Percentiles rank a stretch among this genome's conserved stretches.
These are phyloP conservation scores for Eucalyptus sideroxylon DNA, from an alignment of 345 rosid species.

Conservation along the genomic window DNA sequence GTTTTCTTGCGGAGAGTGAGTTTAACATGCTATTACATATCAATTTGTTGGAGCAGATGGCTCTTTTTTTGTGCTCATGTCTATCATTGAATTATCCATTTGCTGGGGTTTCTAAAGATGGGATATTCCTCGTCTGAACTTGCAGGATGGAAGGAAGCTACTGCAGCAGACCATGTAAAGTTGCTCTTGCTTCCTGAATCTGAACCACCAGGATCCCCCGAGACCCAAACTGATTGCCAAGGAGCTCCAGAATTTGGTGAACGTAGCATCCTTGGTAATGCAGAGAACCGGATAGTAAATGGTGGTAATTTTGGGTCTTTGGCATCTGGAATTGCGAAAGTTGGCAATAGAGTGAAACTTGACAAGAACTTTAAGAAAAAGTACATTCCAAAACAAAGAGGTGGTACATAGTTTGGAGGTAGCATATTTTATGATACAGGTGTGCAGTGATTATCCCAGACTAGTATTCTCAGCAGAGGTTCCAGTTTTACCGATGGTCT, in stretches of 20 bases:
- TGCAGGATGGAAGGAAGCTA: conserved; percentile 90
- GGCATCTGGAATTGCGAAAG: conserved; percentile 6
- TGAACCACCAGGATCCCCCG: conserved; percentile 8
- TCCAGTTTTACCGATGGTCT: conserved; percentile 59
- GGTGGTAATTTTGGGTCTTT: conserved; percentile 1
- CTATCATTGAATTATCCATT: background rate
- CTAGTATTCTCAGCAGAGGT: conserved; percentile 40
- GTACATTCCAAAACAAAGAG: conserved; percentile 68
- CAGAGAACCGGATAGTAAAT: conserved; percentile 2
- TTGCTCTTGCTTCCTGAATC: conserved; percentile 39
- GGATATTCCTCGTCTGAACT: background rate
- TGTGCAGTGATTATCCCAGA: conserved; percentile 25
- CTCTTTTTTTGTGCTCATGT: background rate
- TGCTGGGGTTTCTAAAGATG: background rate
- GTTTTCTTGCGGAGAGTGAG: conserved; percentile 79
- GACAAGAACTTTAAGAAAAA: conserved; percentile 64
- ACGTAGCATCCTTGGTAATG: background rate
- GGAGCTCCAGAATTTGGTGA: conserved; percentile 11
- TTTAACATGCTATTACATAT: background rate
- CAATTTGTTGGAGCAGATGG: background rate
- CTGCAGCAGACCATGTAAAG: conserved; percentile 50
- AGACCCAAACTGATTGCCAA: background rate
- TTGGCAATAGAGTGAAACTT: conserved; percentile 32
- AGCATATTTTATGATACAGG: conserved; percentile 8
- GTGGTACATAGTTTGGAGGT: background rate